Conservation (phyloP, 2,329 filamentous ascomycete species). For the Alternaria brassicae region DNA sequence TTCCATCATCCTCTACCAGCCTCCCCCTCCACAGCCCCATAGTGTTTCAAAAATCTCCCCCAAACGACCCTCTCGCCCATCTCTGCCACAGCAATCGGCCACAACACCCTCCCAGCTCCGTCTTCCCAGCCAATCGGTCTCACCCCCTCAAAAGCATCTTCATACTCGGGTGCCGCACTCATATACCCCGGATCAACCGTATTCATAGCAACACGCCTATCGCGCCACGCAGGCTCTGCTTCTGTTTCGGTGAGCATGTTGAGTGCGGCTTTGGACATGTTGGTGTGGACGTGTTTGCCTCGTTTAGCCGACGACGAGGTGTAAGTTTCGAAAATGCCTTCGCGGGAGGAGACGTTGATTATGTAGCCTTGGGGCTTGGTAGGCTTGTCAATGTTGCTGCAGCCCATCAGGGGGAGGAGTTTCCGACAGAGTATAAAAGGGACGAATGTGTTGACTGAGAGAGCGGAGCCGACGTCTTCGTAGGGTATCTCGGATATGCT, state of each 20-base stretch:
- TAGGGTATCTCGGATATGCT: slow-evolving; percentile 21
- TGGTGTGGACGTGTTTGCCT: slow-evolving; percentile 22
- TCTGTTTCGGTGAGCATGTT: slow-evolving; percentile 26
- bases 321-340: slow-evolving; percentile 23
- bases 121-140: slow-evolving; percentile 22
- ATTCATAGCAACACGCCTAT: slow-evolving; percentile 15
- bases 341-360: slow-evolving; percentile 25
- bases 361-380: slow-evolving; percentile 17
- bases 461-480: slow-evolving; percentile 23
- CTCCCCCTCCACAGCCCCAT: slow-evolving; percentile 19
- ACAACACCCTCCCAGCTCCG: slow-evolving; percentile 19
- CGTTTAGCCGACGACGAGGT: slow-evolving; percentile 8
- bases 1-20: slow-evolving; percentile 13
- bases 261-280: slow-evolving; percentile 26
- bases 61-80: slow-evolving; percentile 9
- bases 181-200: slow-evolving; percentile 23
- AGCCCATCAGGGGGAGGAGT: slow-evolving; percentile 18
- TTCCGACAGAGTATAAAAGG: slow-evolving; percentile 23
- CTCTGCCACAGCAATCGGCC: slow-evolving; percentile 20
- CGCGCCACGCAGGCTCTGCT: slow-evolving; percentile 13
- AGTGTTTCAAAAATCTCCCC: slow-evolving; percentile 23
- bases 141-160: slow-evolving; percentile 16
- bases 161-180: slow-evolving; percentile 22
- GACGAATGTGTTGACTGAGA: slow-evolving; percentile 24
- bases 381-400: neutral